phyloP scores from a whole-genome alignment of 2,329 filamentous ascomycete genomes.

The Fusarium fracticaudum region DNA sequence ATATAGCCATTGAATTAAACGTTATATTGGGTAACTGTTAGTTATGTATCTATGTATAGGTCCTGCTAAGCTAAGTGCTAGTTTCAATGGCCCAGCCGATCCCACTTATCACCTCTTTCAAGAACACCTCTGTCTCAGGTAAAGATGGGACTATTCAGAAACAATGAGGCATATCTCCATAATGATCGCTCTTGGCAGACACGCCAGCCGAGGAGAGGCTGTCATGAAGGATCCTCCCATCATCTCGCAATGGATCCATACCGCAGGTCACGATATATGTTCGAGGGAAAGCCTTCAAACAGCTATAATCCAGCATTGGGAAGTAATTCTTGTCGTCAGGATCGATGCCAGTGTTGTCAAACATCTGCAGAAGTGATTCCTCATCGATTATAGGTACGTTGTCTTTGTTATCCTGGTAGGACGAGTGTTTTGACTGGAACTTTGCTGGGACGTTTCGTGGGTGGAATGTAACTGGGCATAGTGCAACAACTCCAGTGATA shows the following conservation, averaged over 20 bases:
- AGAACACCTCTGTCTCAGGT: background rate
- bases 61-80: too few species aligned
- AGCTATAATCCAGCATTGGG: background rate
- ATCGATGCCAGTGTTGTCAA: rapidly evolving
- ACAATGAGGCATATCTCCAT: background rate
- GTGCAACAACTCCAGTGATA: background rate
- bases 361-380: background rate
- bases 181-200: background rate
- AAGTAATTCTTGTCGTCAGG: background rate
- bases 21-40: too few species aligned
- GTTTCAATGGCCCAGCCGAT: background rate
- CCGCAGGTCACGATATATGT: background rate
- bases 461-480: background rate
- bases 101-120: background rate
- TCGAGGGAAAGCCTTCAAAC: background rate
- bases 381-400: background rate
- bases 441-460: background rate
- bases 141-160: background rate
- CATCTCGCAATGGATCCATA: background rate
- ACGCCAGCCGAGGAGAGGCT: background rate
- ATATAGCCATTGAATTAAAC: too few species aligned
- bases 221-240: background rate
- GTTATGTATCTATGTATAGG: too few species aligned
- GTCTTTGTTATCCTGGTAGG: background rate
- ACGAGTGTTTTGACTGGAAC: background rate